Evolutionary conservation across 768 basidiomycete genomes (phyloP), one percentile per base, ranked within the genome.

Genomic region (Amanita phalloides): DNA sequence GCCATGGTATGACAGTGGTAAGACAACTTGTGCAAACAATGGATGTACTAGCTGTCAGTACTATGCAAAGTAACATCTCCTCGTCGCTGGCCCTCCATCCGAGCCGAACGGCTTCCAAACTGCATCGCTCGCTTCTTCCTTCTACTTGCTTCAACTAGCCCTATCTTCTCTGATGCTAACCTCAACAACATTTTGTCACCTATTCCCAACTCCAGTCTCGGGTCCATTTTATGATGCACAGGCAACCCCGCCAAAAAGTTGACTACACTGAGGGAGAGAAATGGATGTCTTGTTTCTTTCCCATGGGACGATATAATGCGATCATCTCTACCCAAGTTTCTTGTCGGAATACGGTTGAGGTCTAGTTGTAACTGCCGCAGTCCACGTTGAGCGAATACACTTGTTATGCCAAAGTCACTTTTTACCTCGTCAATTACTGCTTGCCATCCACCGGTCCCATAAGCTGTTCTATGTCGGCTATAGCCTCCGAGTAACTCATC

Each of bases 401-500:
- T 33, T 49, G 20, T 2, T n/a, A 2, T 33, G 51, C 11, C 41
- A 8, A 52, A 54, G 53, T 53, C 33, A 1, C 32, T 32, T 45
- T 46, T 53, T 56, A 92, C 93, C 77, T 96, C 93, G 30, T 84
- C 74, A 47, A 94, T 75, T 39, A 91, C 77, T 7, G 79, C 84
- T 55, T 71, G 60, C 91, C 91, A 95, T 9, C 87, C 81, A 17
- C 74, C 77, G 6, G 64, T 58, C 5, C 68, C 72, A 62, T 79
- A 98, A 1, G 82, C 87, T 8, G 81, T 78, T 6, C 90, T 78
- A 68, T 97, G 93, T 53, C 96, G 75, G 2, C 88, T 78, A 64
- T 99, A 99, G 1, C 96, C 96, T 2, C 93, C 96, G 4, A 99
- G 72, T 37, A 97, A 73, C 63, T 99, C 96, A 62, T 99, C 96